These are phyloP conservation scores for Euphorbia tirucalli DNA, from an alignment of 345 rosid genomes.

Conservation along the genomic window DNA sequence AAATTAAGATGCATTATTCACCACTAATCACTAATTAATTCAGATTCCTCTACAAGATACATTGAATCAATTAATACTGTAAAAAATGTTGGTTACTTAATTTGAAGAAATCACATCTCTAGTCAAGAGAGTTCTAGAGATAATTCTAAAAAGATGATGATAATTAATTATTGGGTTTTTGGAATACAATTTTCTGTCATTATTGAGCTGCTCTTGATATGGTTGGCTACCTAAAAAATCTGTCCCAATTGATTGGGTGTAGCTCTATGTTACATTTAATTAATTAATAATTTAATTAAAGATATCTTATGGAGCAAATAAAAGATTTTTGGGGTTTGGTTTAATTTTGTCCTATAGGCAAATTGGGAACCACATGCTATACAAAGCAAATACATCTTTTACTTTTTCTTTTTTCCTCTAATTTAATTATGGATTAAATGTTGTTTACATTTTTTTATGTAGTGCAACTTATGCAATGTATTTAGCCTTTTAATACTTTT, in stretches of 20 bases:
- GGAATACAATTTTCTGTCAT: background rate
- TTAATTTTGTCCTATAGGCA: constrained; percentile 18
- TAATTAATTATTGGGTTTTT: no score
- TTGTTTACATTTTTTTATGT: no score
- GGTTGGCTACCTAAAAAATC: no score
- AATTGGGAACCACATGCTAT: constrained; percentile 34
- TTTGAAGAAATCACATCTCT: no score
- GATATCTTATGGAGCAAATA: constrained; percentile 70
- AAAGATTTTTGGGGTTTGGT: constrained; percentile 57
- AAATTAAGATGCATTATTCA: constrained; percentile 1
- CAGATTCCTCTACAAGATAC: background rate
- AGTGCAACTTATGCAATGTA: constrained; percentile 7
- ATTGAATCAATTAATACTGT: no score
- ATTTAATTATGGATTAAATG: background rate
- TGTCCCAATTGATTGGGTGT: no score
- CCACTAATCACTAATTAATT: no score
- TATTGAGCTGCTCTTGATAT: no score
- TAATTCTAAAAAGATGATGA: no score
- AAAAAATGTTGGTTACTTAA: background rate
- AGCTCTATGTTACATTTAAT: no score
- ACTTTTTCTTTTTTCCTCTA: no score
- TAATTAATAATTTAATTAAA: constrained; percentile 14
- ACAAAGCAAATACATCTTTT: constrained; percentile 21
- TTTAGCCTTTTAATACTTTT: constrained; percentile 5
- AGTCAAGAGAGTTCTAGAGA: no score